phyloP scores from a whole-genome alignment of 495 filamentous ascomycete species.

The Aspergillus asperescens region DNA sequence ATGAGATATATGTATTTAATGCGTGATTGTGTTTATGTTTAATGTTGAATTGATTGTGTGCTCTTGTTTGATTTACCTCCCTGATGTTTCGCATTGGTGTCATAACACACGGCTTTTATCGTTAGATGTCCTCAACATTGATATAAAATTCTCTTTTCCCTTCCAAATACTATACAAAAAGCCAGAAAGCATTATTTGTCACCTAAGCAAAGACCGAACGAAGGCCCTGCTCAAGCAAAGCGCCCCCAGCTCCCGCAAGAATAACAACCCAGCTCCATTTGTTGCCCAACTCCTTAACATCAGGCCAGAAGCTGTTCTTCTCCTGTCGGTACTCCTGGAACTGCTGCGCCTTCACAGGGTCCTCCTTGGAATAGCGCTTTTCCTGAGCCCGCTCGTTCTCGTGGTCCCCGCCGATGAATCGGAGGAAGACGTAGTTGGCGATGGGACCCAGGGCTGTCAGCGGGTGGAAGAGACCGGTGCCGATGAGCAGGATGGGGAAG shows the following conservation, averaged over 20 bases:
- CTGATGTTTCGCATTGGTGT: too few relatives aligned
- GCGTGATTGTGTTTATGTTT: too few relatives aligned
- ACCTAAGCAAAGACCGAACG: slow-evolving; percentile 1
- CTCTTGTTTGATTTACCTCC: too few relatives aligned
- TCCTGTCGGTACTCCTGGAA: slow-evolving; percentile 43
- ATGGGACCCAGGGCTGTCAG: slow-evolving; percentile 49
- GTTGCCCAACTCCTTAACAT: slow-evolving; percentile 40
- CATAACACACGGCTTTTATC: too few relatives aligned
- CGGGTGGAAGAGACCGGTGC: slow-evolving; percentile 47
- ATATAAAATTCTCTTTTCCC: too few relatives aligned
- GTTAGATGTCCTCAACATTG: too few relatives aligned
- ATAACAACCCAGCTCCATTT: slow-evolving; percentile 51
- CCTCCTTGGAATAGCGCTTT: slow-evolving; percentile 40
- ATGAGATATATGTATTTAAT: too few relatives aligned
- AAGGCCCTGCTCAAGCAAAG: slow-evolving; percentile 24
- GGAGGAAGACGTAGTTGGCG: slow-evolving; percentile 54
- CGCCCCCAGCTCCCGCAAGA: slow-evolving; percentile 37
- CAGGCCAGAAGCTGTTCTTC: slow-evolving; percentile 56
- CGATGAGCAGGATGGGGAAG: slow-evolving; percentile 35
- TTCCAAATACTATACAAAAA: too few relatives aligned
- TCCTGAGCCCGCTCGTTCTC: slow-evolving; percentile 48
- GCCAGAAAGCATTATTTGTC: neutral
- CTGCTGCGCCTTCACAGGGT: slow-evolving; percentile 46
- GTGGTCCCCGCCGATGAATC: slow-evolving; percentile 50
- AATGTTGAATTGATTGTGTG: too few relatives aligned